Evolutionary conservation across 148 eudicot species (phyloP).

Genomic region (Chenopodium berlandieri): DNA sequence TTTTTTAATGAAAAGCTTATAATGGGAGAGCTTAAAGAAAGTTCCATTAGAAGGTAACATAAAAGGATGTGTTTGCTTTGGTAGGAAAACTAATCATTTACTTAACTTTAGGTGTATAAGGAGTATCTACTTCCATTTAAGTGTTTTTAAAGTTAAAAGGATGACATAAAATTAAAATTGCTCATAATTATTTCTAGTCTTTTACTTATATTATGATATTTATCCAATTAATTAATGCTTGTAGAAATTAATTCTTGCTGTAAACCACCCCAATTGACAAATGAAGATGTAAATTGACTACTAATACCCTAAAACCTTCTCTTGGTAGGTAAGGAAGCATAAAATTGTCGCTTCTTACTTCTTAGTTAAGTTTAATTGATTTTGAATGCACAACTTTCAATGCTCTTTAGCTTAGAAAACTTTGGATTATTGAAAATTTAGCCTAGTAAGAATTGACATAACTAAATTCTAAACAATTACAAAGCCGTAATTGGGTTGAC

Average conservation of each 20-base stretch:
- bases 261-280: no score
- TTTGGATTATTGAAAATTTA: not conserved
- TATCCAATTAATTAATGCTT: no score
- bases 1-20: no score
- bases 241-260: no score
- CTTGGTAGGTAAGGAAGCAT: conserved; percentile 6
- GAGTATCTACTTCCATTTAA: no score
- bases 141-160: no score
- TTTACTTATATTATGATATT: no score
- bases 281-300: no score
- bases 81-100: not conserved
- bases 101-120: no score
- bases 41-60: not conserved
- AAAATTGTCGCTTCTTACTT: not conserved
- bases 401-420: not conserved
- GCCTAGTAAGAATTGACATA: no score
- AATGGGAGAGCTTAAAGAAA: not conserved
- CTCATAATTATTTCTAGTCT: no score
- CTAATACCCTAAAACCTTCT: not conserved
- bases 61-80: not conserved
- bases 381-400: not conserved
- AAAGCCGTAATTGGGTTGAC: not conserved
- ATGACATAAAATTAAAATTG: no score
- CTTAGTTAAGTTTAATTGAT: not conserved
- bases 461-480: not conserved